phyloP scores from a whole-genome alignment of 139 green algal species.

The Haematococcus lacustris region DNA sequence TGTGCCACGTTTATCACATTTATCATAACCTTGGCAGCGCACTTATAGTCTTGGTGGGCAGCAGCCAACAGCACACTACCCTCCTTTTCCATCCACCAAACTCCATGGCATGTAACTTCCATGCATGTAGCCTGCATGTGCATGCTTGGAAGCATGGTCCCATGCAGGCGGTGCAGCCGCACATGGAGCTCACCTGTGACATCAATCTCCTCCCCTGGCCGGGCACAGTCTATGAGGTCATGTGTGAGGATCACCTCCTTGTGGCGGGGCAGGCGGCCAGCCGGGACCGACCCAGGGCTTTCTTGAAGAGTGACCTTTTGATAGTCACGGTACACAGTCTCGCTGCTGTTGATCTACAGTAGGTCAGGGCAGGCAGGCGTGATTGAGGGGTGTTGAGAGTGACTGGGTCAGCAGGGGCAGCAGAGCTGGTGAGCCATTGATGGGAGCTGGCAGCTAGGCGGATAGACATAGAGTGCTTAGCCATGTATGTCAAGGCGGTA shows the following conservation, averaged over 20 bases:
- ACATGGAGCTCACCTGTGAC: conserved; percentile 65
- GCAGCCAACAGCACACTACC: too few species aligned
- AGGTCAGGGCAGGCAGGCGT: neutral
- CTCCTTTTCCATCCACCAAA: too few species aligned
- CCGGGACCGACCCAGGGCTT: conserved; percentile 64
- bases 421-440: neutral
- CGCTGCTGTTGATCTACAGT: conserved; percentile 65
- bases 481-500: neutral
- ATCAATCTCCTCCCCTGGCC: conserved; percentile 92
- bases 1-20: too few species aligned
- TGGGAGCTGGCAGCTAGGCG: neutral
- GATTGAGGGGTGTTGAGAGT: neutral
- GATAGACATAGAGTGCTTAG: neutral
- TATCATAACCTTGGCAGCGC: too few species aligned
- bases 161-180: too few species aligned
- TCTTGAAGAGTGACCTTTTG: conserved; percentile 99
- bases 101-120: too few species aligned
- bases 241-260: conserved; percentile 96
- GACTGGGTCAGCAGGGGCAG: neutral
- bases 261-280: conserved; percentile 87
- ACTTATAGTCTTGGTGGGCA: too few species aligned
- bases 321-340: conserved; percentile 98
- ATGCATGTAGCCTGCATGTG: too few species aligned
- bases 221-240: conserved; percentile 92
- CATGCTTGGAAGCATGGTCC: too few species aligned